These are phyloP conservation scores for Fusarium tjaetaba DNA, from an alignment of 2,329 filamentous ascomycete genomes.

Conservation along the genomic window DNA sequence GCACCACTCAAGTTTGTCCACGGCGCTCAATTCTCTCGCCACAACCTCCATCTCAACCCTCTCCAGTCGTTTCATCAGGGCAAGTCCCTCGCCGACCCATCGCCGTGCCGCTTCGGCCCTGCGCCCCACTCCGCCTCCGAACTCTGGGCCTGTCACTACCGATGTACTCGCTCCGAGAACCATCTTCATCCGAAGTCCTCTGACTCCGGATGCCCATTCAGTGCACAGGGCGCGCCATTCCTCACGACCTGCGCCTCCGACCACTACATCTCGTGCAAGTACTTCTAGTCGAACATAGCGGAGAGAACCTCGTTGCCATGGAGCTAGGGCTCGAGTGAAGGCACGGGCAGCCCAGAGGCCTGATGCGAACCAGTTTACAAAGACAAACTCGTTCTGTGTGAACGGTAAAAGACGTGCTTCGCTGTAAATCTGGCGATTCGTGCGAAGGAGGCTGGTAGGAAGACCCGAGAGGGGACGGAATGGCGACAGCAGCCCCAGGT, in stretches of 20 bases:
- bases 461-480: slow-evolving; percentile 52
- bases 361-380: slow-evolving; percentile 57
- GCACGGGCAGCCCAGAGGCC: slow-evolving; percentile 54
- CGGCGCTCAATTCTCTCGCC: slow-evolving; percentile 45
- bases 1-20: slow-evolving; percentile 51
- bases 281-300: slow-evolving; percentile 56
- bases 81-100: slow-evolving; percentile 46
- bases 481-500: slow-evolving; percentile 43
- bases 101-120: slow-evolving; percentile 27
- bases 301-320: slow-evolving; percentile 56
- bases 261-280: slow-evolving; percentile 50
- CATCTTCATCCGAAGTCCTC: slow-evolving; percentile 54
- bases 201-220: slow-evolving; percentile 48
- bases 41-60: slow-evolving; percentile 55
- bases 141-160: slow-evolving; percentile 35
- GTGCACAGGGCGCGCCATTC: slow-evolving; percentile 53
- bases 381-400: slow-evolving; percentile 57
- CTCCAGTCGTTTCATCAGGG: slow-evolving; percentile 45
- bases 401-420: slow-evolving; percentile 56
- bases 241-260: slow-evolving; percentile 38
- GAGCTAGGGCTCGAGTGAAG: slow-evolving; percentile 47
- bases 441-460: slow-evolving; percentile 52
- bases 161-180: slow-evolving; percentile 40
- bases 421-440: slow-evolving; percentile 54
- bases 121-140: slow-evolving; percentile 26